A percentile compares a stretch with the other conserved stretches of the same genome.
phyloP scores from a whole-genome alignment of 2,329 filamentous ascomycete genomes.

The Fusarium lyarnte region DNA sequence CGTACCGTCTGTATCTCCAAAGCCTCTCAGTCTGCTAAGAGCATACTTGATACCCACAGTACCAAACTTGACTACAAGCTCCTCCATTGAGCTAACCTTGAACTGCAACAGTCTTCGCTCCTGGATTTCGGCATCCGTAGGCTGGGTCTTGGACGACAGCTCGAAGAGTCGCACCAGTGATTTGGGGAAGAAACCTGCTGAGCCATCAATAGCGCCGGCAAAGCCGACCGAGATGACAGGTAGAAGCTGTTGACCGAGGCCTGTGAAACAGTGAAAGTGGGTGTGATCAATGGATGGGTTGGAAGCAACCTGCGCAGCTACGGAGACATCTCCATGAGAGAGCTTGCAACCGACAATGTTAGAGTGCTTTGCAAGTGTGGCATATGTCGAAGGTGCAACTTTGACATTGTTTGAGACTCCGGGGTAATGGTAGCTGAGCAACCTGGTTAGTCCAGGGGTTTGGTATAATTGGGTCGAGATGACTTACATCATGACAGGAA shows the following conservation, averaged over 20 bases:
- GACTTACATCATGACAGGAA: conserved; percentile 67
- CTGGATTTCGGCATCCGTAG: conserved; percentile 53
- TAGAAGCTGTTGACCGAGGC: conserved; percentile 72
- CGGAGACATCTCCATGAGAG: conserved; percentile 73
- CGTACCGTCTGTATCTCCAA: conserved; percentile 68
- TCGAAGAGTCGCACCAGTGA: conserved; percentile 67
- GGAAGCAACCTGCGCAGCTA: conserved; percentile 68
- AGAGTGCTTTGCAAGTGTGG: conserved; percentile 64
- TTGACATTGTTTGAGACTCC: conserved; percentile 73
- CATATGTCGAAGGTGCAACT: conserved; percentile 67
- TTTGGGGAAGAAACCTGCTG: conserved; percentile 71
- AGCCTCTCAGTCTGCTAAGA: conserved; percentile 64
- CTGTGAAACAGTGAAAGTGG: conserved; percentile 70
- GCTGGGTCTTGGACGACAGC: conserved; percentile 48
- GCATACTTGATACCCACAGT: conserved; percentile 74
- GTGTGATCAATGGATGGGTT: conserved; percentile 67
- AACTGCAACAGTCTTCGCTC: conserved; percentile 68
- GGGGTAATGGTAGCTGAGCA: conserved; percentile 68
- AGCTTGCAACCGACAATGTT: conserved; percentile 77
- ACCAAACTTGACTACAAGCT: conserved; percentile 68
- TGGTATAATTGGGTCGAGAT: background rate
- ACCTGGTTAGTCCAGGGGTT: background rate
- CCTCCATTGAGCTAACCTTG: conserved; percentile 68
- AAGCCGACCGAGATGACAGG: conserved; percentile 68
- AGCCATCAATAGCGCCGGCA: conserved; percentile 69